Conservation (phyloP, 1,284 basidiomycete genomes). For the Leccinum fallax region DNA sequence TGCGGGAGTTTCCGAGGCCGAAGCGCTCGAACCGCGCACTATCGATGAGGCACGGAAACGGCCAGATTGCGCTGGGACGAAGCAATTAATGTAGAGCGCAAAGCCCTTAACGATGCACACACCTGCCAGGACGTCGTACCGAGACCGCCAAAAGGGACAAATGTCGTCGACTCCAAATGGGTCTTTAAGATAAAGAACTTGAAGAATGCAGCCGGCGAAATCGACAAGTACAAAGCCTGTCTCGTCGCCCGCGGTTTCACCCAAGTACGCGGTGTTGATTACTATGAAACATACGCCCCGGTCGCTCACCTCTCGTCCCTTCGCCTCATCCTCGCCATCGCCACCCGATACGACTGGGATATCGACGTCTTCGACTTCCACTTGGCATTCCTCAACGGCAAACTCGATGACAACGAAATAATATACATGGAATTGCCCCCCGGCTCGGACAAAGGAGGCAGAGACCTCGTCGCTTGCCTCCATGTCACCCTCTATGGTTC, state of each 20-base stretch:
- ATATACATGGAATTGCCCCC: too few species aligned
- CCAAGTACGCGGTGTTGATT: background rate
- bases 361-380: too few species aligned
- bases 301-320: too few species aligned
- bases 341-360: too few species aligned
- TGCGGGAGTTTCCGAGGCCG: background rate
- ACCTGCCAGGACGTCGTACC: background rate
- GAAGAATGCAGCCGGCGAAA: background rate
- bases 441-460: too few species aligned
- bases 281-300: background rate
- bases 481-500: too few species aligned
- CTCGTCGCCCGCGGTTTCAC: background rate
- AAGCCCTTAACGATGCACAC: background rate
- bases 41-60: background rate
- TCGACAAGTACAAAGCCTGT: background rate
- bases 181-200: background rate
- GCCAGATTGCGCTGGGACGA: background rate
- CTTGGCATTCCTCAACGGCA: too few species aligned
- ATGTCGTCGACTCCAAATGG: background rate
- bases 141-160: background rate
- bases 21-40: constrained; percentile 1
- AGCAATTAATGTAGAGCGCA: background rate
- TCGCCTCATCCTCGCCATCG: too few species aligned
- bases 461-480: too few species aligned
- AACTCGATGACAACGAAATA: too few species aligned